Evolutionary conservation across 768 basidiomycete species (phyloP), one percentile per base, ranked within the genome.

Genomic region (Lactifluus volemus): DNA sequence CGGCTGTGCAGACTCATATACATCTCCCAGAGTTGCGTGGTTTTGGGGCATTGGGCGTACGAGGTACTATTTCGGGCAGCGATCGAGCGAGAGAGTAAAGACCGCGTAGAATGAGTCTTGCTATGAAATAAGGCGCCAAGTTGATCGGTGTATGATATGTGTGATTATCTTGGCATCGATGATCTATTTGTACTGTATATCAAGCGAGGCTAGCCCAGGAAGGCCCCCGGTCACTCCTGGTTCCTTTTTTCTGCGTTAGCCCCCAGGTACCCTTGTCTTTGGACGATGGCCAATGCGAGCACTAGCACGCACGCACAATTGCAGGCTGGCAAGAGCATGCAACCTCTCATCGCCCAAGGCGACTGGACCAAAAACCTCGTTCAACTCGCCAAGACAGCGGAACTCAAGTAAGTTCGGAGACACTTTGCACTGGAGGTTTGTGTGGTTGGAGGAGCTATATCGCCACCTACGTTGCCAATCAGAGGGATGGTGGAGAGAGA

Each of bases 311-410:
- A 63, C 56, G 58, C 58, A 56, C 65, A 49, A 49, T 42, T 58
- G 42, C 64, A 63, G 61, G 57, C 62, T 53, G 59, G 57, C n/a
- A 60, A 49, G 47, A 48, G 32, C 42, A 38, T 51, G 9, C 61
- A 55, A 12, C 63, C 63, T 12, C 58, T 90, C 53, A 79, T 92
- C 52, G 88, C 90, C 4, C 85, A 83, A 19, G 90, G 89, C 9
- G 89, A 92, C 71, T 92, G 90, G 90, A 90, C 88, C 30, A 87
- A 86, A 67, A 88, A 90, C 72, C 79, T 92, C 47, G 86, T 92
- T 36, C 88, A 92, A 55, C 79, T 92, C 11, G 90, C 90, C 6
- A 92, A 89, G 75, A 89, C 88, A 1, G 90, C 90, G 9, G 90
- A 92, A 70, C 79, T 92, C 68, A 92, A 92, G 90, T 92, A 71